Conservation (phyloP, 768 basidiomycete genomes). For the Russula griseocarnosa region DNA sequence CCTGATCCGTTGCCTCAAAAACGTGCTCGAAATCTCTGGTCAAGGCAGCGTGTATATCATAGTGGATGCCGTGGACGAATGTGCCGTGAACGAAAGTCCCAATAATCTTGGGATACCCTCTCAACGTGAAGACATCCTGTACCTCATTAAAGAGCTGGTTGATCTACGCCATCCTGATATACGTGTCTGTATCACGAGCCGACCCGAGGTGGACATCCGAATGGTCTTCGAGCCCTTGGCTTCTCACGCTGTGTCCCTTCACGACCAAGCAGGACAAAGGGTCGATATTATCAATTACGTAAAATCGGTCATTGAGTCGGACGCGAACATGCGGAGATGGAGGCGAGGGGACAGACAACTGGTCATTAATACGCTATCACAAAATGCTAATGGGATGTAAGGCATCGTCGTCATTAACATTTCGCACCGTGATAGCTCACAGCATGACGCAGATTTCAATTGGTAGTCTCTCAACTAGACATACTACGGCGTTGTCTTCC, state of each 20-base stretch:
- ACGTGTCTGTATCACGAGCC: not conserved
- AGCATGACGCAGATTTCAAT: not conserved
- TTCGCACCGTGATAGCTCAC: not conserved
- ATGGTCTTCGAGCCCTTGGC: not conserved
- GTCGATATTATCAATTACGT: not conserved
- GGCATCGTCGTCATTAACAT: not conserved
- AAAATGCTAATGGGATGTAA: not conserved
- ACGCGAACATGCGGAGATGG: not conserved
- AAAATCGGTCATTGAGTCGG: not conserved
- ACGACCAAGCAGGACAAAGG: not conserved
- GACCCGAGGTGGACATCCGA: slow-evolving; percentile 12
- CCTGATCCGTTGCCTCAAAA: not conserved
- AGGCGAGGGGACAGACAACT: not conserved
- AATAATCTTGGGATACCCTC: not conserved
- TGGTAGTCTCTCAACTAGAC: not conserved
- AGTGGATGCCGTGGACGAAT: slow-evolving; percentile 3
- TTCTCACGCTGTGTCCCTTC: not conserved
- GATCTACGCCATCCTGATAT: not conserved
- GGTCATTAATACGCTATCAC: not conserved
- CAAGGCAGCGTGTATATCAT: not conserved
- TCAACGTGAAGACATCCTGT: not conserved
- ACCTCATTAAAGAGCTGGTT: not conserved
- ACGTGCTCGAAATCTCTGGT: not conserved
- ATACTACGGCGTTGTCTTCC: not conserved
- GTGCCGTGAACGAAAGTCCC: slow-evolving; percentile 1